These are phyloP conservation scores for Citrullus amarus DNA, from an alignment of 306 rosid genomes.

Conservation along the genomic window DNA sequence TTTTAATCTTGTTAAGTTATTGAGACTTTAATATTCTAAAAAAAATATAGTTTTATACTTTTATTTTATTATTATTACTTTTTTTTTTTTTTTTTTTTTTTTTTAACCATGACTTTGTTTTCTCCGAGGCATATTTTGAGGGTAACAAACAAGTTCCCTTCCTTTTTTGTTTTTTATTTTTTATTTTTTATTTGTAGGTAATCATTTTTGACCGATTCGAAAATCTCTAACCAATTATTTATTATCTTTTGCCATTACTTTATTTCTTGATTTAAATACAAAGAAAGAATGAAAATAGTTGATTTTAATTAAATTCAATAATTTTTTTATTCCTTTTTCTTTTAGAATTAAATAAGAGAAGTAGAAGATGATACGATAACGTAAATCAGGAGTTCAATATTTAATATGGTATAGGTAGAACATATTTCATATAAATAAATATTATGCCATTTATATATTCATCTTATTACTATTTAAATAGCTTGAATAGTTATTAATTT, in stretches of 20 bases:
- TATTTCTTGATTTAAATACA: not conserved
- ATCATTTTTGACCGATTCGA: not conserved
- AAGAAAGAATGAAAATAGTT: not conserved
- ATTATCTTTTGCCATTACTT: not conserved
- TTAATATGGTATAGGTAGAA: not conserved
- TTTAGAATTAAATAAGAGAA: not conserved
- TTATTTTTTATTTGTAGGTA: not conserved
- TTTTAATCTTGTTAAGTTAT: not conserved
- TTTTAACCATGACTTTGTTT: not conserved
- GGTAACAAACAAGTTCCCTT: not conserved
- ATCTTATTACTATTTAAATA: not conserved
- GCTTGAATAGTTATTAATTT: not conserved
- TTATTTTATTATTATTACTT: not conserved
- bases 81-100: no score
- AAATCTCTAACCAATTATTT: not conserved
- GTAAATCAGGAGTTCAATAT: not conserved
- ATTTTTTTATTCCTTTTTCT: no score
- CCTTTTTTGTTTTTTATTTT: not conserved
- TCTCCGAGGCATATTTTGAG: slow-evolving; percentile 6
- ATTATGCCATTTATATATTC: not conserved
- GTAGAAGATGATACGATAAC: not conserved
- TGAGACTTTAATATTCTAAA: not conserved
- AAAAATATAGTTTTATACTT: not conserved
- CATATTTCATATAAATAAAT: no score
- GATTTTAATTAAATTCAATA: not conserved